These are phyloP conservation scores for Penicillium rolfsii DNA, from an alignment of 2,329 filamentous ascomycete species.

Conservation along the genomic window DNA sequence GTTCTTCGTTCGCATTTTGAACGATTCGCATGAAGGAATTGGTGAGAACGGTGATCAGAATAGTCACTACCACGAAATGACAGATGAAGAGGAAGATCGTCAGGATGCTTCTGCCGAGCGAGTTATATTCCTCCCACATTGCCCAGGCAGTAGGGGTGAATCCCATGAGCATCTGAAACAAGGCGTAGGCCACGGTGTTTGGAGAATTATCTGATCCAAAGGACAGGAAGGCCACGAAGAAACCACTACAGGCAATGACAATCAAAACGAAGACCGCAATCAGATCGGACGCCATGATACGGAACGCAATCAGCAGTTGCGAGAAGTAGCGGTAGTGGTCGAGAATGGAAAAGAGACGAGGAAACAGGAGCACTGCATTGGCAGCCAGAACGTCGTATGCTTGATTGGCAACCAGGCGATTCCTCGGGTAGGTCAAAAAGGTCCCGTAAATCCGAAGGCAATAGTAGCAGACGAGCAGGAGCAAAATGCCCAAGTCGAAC, in stretches of 20 bases:
- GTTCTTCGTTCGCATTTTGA: constrained; percentile 89
- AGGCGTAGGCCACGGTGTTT: constrained; percentile 77
- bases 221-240: constrained; percentile 91
- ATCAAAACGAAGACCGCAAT: constrained; percentile 83
- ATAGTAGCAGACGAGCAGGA: constrained; percentile 86
- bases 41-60: constrained; percentile 91
- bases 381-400: constrained; percentile 94
- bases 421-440: constrained; percentile 72
- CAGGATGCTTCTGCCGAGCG: constrained; percentile 74
- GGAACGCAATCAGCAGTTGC: constrained; percentile 88
- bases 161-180: constrained; percentile 94
- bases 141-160: constrained; percentile 96
- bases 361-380: constrained; percentile 85
- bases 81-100: constrained; percentile 88
- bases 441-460: constrained; percentile 86
- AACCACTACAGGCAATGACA: constrained; percentile 86
- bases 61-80: constrained; percentile 92
- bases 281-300: constrained; percentile 89
- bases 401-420: constrained; percentile 73
- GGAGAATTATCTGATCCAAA: constrained; percentile 72
- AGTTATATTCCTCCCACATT: constrained; percentile 78
- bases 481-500: constrained; percentile 86
- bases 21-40: constrained; percentile 97
- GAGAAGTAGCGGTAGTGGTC: constrained; percentile 97
- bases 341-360: constrained; percentile 86